Evolutionary conservation across 768 basidiomycete species (phyloP), one percentile per base, ranked within the genome.

Genomic region (Cystofilobasidium macerans): DNA sequence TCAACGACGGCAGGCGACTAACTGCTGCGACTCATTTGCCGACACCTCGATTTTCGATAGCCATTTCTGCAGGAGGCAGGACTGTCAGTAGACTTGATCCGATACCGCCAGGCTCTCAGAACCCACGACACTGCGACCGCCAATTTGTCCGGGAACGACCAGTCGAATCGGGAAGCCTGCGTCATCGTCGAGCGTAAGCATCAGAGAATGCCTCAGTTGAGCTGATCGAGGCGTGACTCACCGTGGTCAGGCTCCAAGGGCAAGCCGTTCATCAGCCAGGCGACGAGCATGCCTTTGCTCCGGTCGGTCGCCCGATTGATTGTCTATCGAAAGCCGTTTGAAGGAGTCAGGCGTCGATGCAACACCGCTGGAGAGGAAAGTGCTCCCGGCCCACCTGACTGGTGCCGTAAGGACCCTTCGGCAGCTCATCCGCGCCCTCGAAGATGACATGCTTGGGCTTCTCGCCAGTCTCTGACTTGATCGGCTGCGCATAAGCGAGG

Each of bases 201-300:
- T 0, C 11, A 1, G 28, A 30, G 12, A 32, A 0, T 18, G 28
- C 51, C 9, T 56, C 24, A 26, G 4, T 14, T 18, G 12, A 28
- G 13, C 32, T 56, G 54, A 6, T 12, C 54, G 14, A 18, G 36
- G 57, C 30, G 24, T 13, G 28, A 57, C 62, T 28, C 20, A 14
- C 85, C 85, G 67, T 86, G 85, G 69, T 85, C 84, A 7, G 83
- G 83, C 54, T 80, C 79, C 11, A 86, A 76, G 18, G 80, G 79
- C 28, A 80, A 73, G 1, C 84, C 84, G 64, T 85, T 85, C 83
- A 85, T 84, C 18, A 78, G 80, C 82, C 82, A 80, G 9, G 78
- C 78, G 74, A 73, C 73, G 57, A 85, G 72, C 80, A 84, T 83
- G 0, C 82, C 82, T 69, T 76, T 78, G 24, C 77, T 76, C 64